These are phyloP conservation scores for Xylaria curta DNA, from an alignment of 495 filamentous ascomycete genomes.

Conservation along the genomic window DNA sequence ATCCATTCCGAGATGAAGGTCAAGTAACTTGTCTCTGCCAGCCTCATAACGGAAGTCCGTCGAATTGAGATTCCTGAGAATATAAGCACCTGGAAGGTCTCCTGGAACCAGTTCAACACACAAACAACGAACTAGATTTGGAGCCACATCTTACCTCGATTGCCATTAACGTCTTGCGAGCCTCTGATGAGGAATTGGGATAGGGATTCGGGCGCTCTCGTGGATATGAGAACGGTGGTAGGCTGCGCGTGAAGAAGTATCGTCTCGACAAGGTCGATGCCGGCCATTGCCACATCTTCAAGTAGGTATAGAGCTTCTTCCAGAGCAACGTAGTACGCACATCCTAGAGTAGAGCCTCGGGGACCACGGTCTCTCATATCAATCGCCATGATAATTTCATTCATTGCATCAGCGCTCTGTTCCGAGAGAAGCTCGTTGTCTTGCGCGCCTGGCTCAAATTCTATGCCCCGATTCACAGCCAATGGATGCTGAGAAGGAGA, in stretches of 20 bases:
- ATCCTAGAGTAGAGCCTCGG: conserved; percentile 67
- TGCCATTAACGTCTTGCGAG: conserved; percentile 47
- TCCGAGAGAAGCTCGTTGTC: conserved; percentile 30
- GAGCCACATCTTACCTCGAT: conserved; percentile 35
- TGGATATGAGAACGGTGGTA: conserved; percentile 77
- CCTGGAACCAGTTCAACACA: conserved; percentile 35
- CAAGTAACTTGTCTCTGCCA: conserved; percentile 70
- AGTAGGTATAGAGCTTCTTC: conserved; percentile 80
- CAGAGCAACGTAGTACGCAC: conserved; percentile 80
- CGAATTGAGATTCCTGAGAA: conserved; percentile 74
- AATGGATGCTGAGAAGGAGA: conserved; percentile 29
- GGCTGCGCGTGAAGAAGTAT: conserved; percentile 80
- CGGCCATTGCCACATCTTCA: conserved; percentile 77
- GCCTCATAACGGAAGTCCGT: conserved; percentile 78
- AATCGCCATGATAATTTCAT: conserved; percentile 84
- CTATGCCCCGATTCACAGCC: conserved; percentile 19
- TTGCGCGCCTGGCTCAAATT: conserved; percentile 19
- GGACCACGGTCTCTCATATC: conserved; percentile 70
- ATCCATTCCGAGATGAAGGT: conserved; percentile 57
- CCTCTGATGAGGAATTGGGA: conserved; percentile 52
- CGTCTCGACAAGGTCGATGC: conserved; percentile 73
- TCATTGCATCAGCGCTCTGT: conserved; percentile 64
- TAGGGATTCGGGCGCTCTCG: conserved; percentile 68
- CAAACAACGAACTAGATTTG: background rate
- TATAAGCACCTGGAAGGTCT: conserved; percentile 60